phyloP scores from a whole-genome alignment of 257 asterid species.

The Scutellaria galericulata region DNA sequence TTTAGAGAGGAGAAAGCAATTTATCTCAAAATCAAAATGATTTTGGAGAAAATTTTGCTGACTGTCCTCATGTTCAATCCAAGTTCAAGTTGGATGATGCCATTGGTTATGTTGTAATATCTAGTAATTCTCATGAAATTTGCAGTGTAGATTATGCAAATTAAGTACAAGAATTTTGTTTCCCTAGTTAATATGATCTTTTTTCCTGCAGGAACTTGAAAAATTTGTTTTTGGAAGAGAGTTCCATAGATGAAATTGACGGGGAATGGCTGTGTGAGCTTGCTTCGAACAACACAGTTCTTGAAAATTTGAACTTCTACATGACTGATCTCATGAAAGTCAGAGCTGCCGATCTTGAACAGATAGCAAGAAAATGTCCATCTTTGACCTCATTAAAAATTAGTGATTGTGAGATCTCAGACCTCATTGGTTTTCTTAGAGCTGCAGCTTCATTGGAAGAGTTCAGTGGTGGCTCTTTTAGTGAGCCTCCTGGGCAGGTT shows the following conservation, averaged over 20 bases:
- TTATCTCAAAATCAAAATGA: slow-evolving; percentile 22
- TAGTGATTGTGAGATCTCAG: slow-evolving; percentile 63
- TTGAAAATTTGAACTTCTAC: slow-evolving; percentile 76
- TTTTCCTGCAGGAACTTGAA: slow-evolving; percentile 58
- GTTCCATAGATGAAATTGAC: slow-evolving; percentile 60
- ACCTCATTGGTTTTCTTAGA: slow-evolving; percentile 61
- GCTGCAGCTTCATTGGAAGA: slow-evolving; percentile 70
- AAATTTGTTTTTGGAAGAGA: slow-evolving; percentile 73
- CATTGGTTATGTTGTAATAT: slow-evolving; percentile 1
- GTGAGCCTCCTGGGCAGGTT: slow-evolving; percentile 49
- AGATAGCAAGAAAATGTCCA: slow-evolving; percentile 72
- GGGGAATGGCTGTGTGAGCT: slow-evolving; percentile 82
- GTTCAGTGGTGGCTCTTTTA: slow-evolving; percentile 78
- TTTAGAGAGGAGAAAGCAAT: not conserved
- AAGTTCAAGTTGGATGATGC: slow-evolving; percentile 22
- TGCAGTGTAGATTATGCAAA: slow-evolving; percentile 4
- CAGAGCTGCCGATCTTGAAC: slow-evolving; percentile 61
- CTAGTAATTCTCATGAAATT: not conserved
- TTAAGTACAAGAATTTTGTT: slow-evolving; percentile 9
- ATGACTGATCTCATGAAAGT: slow-evolving; percentile 60
- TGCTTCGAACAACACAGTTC: slow-evolving; percentile 63
- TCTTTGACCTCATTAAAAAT: slow-evolving; percentile 67
- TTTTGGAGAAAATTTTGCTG: slow-evolving; percentile 11
- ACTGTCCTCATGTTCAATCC: not conserved
- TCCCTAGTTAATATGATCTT: slow-evolving; percentile 2